These are phyloP conservation scores for Jaltomata sinuosa DNA, from an alignment of 257 asterid species.

Conservation along the genomic window DNA sequence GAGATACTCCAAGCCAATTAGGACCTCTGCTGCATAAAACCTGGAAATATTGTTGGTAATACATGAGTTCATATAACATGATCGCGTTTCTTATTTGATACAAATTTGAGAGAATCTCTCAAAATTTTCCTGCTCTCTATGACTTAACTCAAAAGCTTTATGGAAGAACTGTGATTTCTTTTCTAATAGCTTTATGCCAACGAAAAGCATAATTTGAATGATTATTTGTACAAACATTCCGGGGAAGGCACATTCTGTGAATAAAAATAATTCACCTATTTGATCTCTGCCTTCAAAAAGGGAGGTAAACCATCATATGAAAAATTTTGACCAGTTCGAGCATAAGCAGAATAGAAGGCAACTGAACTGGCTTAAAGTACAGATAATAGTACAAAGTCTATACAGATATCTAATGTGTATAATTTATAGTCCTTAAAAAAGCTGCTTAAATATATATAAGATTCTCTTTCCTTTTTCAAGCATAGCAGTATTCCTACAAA, in stretches of 20 bases:
- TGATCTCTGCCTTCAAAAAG: too few species aligned
- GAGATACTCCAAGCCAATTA: slow-evolving; percentile 92
- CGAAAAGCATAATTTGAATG: too few species aligned
- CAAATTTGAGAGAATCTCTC: neutral
- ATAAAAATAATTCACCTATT: too few species aligned
- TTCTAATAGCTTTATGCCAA: too few species aligned
- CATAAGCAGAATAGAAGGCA: neutral
- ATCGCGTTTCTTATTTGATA: neutral
- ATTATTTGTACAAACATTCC: too few species aligned
- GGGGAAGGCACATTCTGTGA: too few species aligned
- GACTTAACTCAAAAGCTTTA: neutral
- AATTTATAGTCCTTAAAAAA: neutral
- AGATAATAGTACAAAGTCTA: neutral
- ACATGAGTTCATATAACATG: neutral
- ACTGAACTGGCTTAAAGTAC: neutral
- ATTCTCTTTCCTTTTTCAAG: neutral
- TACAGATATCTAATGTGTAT: neutral
- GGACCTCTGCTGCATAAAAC: slow-evolving; percentile 94
- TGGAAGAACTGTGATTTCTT: too few species aligned
- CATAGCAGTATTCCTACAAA: neutral
- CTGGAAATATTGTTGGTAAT: slow-evolving; percentile 26
- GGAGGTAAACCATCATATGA: too few species aligned
- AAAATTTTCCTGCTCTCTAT: neutral
- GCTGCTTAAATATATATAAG: neutral
- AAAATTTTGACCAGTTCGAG: neutral